Percentiles rank a stretch among this genome's conserved stretches.
phyloP scores from a whole-genome alignment of 176 grass and related monocot species.

The Elaeis guineensis region DNA sequence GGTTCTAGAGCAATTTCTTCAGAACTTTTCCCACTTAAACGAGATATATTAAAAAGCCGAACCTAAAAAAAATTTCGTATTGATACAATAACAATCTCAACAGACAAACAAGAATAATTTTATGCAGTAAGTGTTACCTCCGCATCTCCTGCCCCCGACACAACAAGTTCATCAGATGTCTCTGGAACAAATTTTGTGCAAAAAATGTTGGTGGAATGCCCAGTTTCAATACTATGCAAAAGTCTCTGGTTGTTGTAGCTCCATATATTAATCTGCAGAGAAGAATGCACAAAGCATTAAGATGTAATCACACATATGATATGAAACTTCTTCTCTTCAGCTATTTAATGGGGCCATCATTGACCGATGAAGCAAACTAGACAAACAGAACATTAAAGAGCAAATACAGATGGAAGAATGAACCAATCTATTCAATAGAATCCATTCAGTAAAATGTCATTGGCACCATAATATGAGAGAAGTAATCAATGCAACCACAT shows the following conservation, averaged over 20 bases:
- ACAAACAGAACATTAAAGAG: neutral
- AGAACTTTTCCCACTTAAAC: constrained; percentile 41
- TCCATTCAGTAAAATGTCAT: too few relatives aligned
- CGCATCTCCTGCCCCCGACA: constrained; percentile 85
- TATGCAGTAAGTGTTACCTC: constrained; percentile 33
- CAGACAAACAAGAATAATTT: constrained; percentile 1
- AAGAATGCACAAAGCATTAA: neutral
- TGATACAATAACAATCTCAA: neutral
- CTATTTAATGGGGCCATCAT: neutral
- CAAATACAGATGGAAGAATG: too few relatives aligned
- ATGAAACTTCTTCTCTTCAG: neutral
- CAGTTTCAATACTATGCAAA: constrained; percentile 76
- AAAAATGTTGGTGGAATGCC: constrained; percentile 89
- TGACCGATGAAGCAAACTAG: neutral
- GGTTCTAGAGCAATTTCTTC: constrained; percentile 64
- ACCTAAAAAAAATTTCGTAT: constrained; percentile 58
- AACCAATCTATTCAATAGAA: too few relatives aligned
- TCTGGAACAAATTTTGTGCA: constrained; percentile 89
- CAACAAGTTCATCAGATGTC: constrained; percentile 81
- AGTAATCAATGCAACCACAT: too few relatives aligned
- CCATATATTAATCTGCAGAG: constrained; percentile 88
- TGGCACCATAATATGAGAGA: too few relatives aligned
- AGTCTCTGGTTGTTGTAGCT: constrained; percentile 55
- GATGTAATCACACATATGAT: too few relatives aligned
- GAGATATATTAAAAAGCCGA: constrained; percentile 87